Conservation (phyloP, 345 rosid species). For the Gossypium rotundifolium region DNA sequence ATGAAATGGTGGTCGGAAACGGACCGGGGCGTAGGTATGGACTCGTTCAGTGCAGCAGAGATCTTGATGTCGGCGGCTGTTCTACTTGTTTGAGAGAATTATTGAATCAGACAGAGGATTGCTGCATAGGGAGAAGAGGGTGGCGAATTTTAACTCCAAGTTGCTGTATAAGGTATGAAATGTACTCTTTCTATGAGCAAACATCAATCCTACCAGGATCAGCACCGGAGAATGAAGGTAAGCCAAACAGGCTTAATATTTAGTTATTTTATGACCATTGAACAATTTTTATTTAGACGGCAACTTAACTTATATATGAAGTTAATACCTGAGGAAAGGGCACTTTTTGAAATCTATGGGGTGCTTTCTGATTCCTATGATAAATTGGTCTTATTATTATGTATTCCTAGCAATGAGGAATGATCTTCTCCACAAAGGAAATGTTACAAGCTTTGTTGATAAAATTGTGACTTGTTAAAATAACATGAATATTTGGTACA, state of each 20-base stretch:
- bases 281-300: background rate
- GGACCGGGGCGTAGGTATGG: conserved; percentile 18
- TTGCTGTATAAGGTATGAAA: conserved; percentile 31
- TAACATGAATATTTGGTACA: background rate
- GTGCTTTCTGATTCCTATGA: background rate
- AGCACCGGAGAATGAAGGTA: conserved; percentile 17
- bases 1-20: background rate
- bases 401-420: background rate
- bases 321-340: too few species aligned
- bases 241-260: conserved; percentile 3
- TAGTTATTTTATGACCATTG: background rate
- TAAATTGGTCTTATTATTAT: background rate
- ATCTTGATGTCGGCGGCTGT: conserved; percentile 21
- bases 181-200: conserved; percentile 1
- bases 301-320: too few species aligned
- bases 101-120: background rate
- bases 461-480: background rate
- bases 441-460: background rate
- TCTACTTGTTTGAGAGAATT: conserved; percentile 9
- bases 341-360: background rate
- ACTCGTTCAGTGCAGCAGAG: conserved; percentile 33
- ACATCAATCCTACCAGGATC: background rate
- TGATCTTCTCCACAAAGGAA: background rate
- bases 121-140: conserved; percentile 25
- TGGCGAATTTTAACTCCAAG: conserved; percentile 30